Evolutionary conservation across 2,329 filamentous ascomycete genomes (phyloP).

Genomic region (Myriosclerotinia duriaeana): DNA sequence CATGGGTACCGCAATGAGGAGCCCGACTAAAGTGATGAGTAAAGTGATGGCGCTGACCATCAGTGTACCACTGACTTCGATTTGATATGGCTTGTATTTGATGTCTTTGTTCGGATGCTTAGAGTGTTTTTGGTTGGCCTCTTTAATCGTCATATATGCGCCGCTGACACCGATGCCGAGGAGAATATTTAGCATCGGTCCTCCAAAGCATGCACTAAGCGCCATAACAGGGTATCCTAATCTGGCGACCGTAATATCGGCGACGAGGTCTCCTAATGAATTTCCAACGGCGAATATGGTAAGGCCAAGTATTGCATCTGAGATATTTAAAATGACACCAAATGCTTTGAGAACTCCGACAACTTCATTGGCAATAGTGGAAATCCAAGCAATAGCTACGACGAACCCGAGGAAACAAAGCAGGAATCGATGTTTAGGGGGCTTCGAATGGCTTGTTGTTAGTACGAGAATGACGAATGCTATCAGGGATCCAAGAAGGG

Average conservation of each 20-base stretch:
- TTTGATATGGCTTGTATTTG: conserved; percentile 73
- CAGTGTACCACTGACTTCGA: conserved; percentile 81
- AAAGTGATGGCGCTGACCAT: conserved; percentile 83
- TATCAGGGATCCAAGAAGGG: conserved; percentile 67
- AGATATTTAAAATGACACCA: conserved; percentile 88
- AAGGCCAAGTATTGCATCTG: conserved; percentile 88
- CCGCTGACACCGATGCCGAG: conserved; percentile 92
- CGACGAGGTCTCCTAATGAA: conserved; percentile 88
- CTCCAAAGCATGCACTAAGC: conserved; percentile 90
- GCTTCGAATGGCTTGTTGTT: conserved; percentile 65
- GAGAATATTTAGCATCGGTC: conserved; percentile 95
- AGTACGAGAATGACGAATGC: conserved; percentile 65
- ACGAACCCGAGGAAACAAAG: conserved; percentile 88
- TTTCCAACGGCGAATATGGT: conserved; percentile 97
- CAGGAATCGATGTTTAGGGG: conserved; percentile 71
- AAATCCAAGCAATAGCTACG: conserved; percentile 94
- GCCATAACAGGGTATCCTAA: conserved; percentile 98
- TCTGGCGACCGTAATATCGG: conserved; percentile 89
- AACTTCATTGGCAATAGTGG: conserved; percentile 91
- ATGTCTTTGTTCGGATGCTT: conserved; percentile 66
- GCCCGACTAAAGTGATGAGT: conserved; percentile 71
- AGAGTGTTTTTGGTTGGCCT: conserved; percentile 62
- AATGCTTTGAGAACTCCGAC: conserved; percentile 92
- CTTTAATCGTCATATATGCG: conserved; percentile 77
- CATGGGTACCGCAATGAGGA: conserved; percentile 78